Conservation (phyloP, 1,284 basidiomycete species). For the Ustilago xerochloae region DNA sequence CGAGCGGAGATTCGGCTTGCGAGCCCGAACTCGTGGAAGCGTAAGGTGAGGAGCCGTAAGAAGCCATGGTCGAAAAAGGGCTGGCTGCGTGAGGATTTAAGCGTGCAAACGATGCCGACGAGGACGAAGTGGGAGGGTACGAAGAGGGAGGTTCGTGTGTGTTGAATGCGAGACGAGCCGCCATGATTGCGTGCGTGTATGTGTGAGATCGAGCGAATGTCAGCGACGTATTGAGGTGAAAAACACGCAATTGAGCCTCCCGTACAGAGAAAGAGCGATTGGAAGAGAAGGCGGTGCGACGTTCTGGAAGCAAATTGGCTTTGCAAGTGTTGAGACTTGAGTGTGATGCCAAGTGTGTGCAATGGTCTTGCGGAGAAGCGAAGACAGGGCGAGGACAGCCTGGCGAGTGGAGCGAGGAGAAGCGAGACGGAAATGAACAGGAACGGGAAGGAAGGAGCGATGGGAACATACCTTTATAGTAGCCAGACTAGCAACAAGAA, state of each 20-base stretch:
- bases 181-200: conserved; percentile 18
- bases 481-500: not conserved
- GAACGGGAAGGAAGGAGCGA: not conserved
- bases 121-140: conserved; percentile 9
- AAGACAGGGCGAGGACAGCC: not conserved
- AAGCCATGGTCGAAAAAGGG: conserved; percentile 28
- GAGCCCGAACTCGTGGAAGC: conserved; percentile 38
- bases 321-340: too few species aligned
- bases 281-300: too few species aligned
- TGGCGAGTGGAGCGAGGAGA: not conserved
- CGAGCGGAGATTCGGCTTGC: conserved; percentile 72
- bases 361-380: not conserved
- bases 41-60: conserved; percentile 58
- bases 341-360: too few species aligned
- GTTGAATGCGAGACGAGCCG: conserved; percentile 38
- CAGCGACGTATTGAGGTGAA: conserved; percentile 14
- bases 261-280: not conserved
- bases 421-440: not conserved
- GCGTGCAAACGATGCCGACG: conserved; percentile 10
- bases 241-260: not conserved
- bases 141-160: conserved; percentile 18
- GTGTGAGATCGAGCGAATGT: conserved; percentile 6
- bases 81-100: conserved; percentile 8
- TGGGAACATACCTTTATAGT: conserved; percentile 24
- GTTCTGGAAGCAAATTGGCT: not conserved